These are phyloP conservation scores for Lipomyces orientalis DNA, from an alignment of 805 yeast genomes.

Conservation along the genomic window DNA sequence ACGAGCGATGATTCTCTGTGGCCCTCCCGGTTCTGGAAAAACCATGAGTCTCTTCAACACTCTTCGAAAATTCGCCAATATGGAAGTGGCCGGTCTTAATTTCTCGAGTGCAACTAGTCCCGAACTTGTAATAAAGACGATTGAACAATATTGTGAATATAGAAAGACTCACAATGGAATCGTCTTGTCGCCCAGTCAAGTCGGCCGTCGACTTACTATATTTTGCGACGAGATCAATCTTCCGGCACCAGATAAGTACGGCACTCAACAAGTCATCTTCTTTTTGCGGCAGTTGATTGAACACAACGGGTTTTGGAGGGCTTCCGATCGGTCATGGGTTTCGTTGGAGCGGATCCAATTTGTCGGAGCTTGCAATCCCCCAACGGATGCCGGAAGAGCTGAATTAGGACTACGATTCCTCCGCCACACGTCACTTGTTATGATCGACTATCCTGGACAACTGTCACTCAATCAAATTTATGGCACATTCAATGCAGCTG, in stretches of 20 bases:
- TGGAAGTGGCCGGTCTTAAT: constrained; percentile 71
- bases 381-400: constrained; percentile 77
- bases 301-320: constrained; percentile 77
- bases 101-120: constrained; percentile 84
- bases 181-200: constrained; percentile 60
- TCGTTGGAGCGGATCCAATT: constrained; percentile 66
- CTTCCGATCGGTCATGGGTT: constrained; percentile 68
- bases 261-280: constrained; percentile 72
- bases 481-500: constrained; percentile 58
- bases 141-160: constrained; percentile 77
- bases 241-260: constrained; percentile 73
- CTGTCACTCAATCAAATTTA: constrained; percentile 72
- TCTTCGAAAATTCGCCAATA: constrained; percentile 59
- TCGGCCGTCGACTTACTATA: constrained; percentile 74
- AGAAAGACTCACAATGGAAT: constrained; percentile 58
- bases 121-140: constrained; percentile 59
- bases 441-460: constrained; percentile 79
- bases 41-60: constrained; percentile 86
- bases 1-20: constrained; percentile 74
- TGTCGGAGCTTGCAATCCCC: constrained; percentile 96
- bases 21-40: constrained; percentile 98
- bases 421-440: constrained; percentile 66
- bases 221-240: constrained; percentile 93
- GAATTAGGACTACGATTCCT: constrained; percentile 64
- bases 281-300: constrained; percentile 78